phyloP scores from a whole-genome alignment of 2,329 filamentous ascomycete species.

The Colletotrichum tropicicola region DNA sequence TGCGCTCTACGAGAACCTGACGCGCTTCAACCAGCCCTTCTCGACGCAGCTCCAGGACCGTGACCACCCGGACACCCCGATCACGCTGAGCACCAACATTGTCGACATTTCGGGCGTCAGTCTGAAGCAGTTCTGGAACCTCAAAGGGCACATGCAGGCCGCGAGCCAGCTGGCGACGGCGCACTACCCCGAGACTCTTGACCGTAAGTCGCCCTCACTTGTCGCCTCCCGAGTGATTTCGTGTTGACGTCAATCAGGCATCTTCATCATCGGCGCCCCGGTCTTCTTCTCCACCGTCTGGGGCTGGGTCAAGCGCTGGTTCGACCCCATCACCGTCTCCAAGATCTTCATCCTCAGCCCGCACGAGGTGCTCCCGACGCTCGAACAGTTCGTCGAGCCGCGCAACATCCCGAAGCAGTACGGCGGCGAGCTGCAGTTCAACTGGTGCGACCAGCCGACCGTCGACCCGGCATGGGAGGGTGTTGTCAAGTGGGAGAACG shows the following conservation, averaged over 20 bases:
- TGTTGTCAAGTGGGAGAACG: conserved; percentile 61
- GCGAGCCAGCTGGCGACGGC: conserved; percentile 88
- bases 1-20: conserved; percentile 92
- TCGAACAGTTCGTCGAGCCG: conserved; percentile 83
- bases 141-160: conserved; percentile 93
- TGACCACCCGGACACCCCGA: conserved; percentile 80
- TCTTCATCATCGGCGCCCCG: conserved; percentile 85
- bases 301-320: conserved; percentile 97
- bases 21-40: conserved; percentile 85
- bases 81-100: conserved; percentile 93
- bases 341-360: conserved; percentile 92
- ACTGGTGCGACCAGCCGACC: conserved; percentile 78
- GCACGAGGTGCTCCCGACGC: conserved; percentile 77
- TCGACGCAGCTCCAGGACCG: conserved; percentile 80
- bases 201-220: conserved; percentile 70
- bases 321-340: conserved; percentile 90
- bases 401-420: conserved; percentile 89
- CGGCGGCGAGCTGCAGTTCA: conserved; percentile 85
- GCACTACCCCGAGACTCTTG: conserved; percentile 94
- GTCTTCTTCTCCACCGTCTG: conserved; percentile 92
- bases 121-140: conserved; percentile 94
- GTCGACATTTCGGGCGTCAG: conserved; percentile 91
- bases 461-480: conserved; percentile 71
- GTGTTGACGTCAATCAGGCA: conserved; percentile 41
- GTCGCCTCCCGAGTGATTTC: neutral